Evolutionary conservation across 2,329 filamentous ascomycete species (phyloP), one percentile per base, ranked within the genome.

Genomic region (Fusarium robinianum): DNA sequence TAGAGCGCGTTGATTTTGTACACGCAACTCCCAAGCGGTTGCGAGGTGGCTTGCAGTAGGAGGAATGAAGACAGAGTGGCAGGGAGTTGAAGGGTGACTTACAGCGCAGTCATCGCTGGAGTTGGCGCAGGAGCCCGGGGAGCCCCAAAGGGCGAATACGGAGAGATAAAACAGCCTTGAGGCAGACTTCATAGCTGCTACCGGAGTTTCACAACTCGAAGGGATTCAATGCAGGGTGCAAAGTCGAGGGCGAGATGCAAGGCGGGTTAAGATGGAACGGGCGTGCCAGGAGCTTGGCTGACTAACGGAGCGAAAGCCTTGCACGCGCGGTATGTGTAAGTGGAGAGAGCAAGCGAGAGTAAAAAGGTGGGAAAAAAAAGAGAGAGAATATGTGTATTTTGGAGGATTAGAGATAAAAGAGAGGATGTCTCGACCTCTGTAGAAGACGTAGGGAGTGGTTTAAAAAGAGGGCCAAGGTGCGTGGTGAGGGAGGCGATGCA

Each of bases 81-180:
- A 37, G 49, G 53, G 25, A 39, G 42, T 30, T 43, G 23, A 5
- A 8, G 10, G 26, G 26, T 27, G 36, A 71, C 78, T 63, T 78
- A 81, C 79, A 66, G 73, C 69, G 60, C 79, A 82, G 57, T 73
- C 73, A 65, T 77, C 73, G 58, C 74, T 66, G 48, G 67, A 58
- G 43, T 56, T 65, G 35, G 64, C 60, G 63, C 79, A 81, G 57
- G 68, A 69, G 16, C 69, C 73, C 29, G 73, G 67, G 29, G 72
- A 62, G 23, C 70, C 71, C 77, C 75, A 81, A 46, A 81, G 74
- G 48, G 78, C 69, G 65, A 82, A 80, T 46, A 81, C 63, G 21
- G 74, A 74, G 50, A 82, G 72, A 60, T 75, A 81, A 59, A 82
- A 80, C 38, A 79, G 67, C 57, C 73, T 75, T 54, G 73, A 71